phyloP scores from a whole-genome alignment of 208 protist species.

The Naegleria lovaniensis region DNA sequence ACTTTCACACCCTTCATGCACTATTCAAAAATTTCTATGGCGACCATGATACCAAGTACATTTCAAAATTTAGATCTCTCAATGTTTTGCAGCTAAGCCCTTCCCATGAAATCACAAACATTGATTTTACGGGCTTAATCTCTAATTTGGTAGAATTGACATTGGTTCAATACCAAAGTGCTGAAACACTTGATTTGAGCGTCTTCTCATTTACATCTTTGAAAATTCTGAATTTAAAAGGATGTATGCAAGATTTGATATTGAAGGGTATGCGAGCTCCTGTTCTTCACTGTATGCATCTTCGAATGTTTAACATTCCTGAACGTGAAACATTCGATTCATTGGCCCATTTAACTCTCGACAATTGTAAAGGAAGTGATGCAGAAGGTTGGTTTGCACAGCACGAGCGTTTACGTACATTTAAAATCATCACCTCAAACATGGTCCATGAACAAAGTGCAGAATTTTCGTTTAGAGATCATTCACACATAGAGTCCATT shows the following conservation, averaged over 20 bases:
- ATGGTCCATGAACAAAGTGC: not conserved
- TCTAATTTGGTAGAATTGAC: not conserved
- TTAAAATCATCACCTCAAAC: not conserved
- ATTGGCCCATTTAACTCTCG: not conserved
- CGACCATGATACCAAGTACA: not conserved
- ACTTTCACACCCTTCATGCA: not conserved
- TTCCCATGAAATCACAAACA: not conserved
- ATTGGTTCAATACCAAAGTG: not conserved
- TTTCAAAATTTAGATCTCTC: not conserved
- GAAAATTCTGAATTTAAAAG: not conserved
- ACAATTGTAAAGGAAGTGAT: not conserved
- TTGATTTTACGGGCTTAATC: not conserved
- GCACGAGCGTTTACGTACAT: not conserved
- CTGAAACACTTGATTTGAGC: not conserved
- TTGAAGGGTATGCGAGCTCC: not conserved
- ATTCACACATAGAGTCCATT: too few relatives aligned
- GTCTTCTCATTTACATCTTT: not conserved
- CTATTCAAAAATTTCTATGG: not conserved
- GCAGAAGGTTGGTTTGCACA: not conserved
- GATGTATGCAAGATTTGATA: not conserved
- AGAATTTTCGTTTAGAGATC: too few relatives aligned
- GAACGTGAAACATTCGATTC: not conserved
- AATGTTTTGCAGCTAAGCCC: not conserved
- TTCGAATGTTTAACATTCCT: not conserved
- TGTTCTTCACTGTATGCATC: not conserved